A percentile compares a stretch with the other conserved stretches of the same genome.
phyloP scores from a whole-genome alignment of 1,284 basidiomycete species.

The Ceratobasidium sp. region DNA sequence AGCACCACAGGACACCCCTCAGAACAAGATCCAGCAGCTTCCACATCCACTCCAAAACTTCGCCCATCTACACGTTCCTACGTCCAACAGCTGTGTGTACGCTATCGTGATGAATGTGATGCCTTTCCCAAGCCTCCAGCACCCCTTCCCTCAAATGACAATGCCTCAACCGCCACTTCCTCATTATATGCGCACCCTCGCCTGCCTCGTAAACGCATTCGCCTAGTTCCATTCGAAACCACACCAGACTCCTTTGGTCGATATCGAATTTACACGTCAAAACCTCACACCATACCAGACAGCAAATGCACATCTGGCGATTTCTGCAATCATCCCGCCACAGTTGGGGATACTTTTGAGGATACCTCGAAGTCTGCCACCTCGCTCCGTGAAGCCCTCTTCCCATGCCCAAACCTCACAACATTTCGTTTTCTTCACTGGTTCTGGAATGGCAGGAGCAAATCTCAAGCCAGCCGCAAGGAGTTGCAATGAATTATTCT shows the following conservation, averaged over 20 bases:
- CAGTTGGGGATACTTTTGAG: background rate
- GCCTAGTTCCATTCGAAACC: constrained; percentile 19
- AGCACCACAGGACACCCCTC: too few relatives aligned
- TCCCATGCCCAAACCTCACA: constrained; percentile 23
- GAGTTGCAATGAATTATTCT: background rate
- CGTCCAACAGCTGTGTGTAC: background rate
- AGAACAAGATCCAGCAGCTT: too few relatives aligned
- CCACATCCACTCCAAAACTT: too few relatives aligned
- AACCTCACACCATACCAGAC: constrained; percentile 1
- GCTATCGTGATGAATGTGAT: background rate
- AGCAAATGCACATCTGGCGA: background rate
- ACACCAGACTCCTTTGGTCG: constrained; percentile 26
- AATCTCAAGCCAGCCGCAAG: background rate
- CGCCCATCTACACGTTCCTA: background rate
- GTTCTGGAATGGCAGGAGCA: constrained; percentile 7
- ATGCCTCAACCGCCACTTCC: background rate
- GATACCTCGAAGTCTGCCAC: too few relatives aligned
- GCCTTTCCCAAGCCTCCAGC: constrained; percentile 5
- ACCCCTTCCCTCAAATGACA: background rate
- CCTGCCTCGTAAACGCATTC: background rate
- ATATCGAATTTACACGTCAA: background rate
- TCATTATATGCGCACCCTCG: background rate
- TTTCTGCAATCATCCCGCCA: background rate
- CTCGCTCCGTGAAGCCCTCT: background rate
- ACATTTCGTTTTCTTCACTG: constrained; percentile 11